Percentiles rank a stretch among this genome's conserved stretches.
Conservation (phyloP, 148 eudicot genomes). For the Bassia scoparia region DNA sequence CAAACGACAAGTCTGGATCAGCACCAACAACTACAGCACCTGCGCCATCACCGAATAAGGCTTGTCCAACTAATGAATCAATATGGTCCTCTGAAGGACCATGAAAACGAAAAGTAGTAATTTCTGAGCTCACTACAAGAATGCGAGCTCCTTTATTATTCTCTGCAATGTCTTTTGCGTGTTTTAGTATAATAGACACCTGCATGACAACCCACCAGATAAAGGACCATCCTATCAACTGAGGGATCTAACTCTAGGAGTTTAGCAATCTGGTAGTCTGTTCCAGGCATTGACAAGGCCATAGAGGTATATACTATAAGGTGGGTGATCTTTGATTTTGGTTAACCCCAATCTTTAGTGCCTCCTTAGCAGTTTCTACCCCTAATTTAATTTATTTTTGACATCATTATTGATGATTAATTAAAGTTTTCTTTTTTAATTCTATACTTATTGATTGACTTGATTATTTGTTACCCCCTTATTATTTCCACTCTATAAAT, state of each 20-base stretch:
- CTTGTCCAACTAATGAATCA: conserved; percentile 24
- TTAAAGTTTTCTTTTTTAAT: no score
- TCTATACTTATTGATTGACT: no score
- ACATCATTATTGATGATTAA: no score
- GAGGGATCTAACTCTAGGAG: conserved; percentile 25
- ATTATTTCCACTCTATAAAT: no score
- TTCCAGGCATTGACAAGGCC: conserved; percentile 34
- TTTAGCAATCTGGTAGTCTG: conserved; percentile 31
- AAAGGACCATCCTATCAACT: conserved; percentile 27
- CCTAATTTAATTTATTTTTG: no score
- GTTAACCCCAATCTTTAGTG: conserved; percentile 33
- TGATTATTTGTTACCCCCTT: no score
- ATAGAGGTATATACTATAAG: conserved; percentile 29
- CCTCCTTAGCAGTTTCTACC: conserved; percentile 24
- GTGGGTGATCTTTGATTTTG: conserved; percentile 28
- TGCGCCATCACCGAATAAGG: conserved; percentile 28
- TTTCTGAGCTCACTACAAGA: conserved; percentile 23
- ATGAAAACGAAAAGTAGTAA: conserved; percentile 23
- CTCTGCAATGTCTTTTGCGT: conserved; percentile 28
- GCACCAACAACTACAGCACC: conserved; percentile 28
- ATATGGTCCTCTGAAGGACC: conserved; percentile 26
- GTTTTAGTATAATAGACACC: conserved; percentile 28
- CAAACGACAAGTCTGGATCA: conserved; percentile 17
- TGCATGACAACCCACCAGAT: conserved; percentile 33
- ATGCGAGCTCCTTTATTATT: conserved; percentile 24